Base-by-base conservation (phyloP, 257 asterid species). In the Solanum paucissectum region DNA sequence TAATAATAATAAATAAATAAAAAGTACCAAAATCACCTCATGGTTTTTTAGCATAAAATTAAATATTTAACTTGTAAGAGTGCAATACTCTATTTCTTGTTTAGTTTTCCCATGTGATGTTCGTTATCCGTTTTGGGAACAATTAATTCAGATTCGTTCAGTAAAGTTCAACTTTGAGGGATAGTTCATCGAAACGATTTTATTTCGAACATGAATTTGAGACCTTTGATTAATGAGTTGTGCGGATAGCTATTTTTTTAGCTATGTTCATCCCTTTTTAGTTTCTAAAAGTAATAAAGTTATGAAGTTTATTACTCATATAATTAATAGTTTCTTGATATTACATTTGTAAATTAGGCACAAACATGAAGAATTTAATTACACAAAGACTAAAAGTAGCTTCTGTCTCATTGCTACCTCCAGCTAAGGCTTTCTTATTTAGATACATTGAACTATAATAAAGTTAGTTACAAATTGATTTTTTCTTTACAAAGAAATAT, bases 71-170 rank as follows among this genome's bases (percentile, higher is more conserved):
- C 66, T 14, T 27, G 6, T 44, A 79, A 16, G 27, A 42, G 64
- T 27, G 16, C 25, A 79, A 9, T 27, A 79, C 64, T 25, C 34
- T 77, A 7, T 38, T 75, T 38, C 6, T 68, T 14, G 29, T 14
- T 32, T 13, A 29, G 3, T 69, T 32, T 69, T 3, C 0, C 12
- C 20, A 7, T 0, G 0, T 0, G 12, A 71, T 16, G 7, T 4
- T 5, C 0, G 3, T 32, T 13, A 9, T 71, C 2, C 2, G 3
- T 33, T 72, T 72, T 34, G 18, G 8, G 0, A 3, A 7, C 0
- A 12, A 36, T 1, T 36, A 73, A 73, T 36, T 36, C 0, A 73
- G 1, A 73, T 73, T 73, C 16, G 0, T 73, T 2, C 1, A 0
- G 1, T 73, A 34, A 73, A 34, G 18, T 20, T 73, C 0, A 20